Conservation (phyloP, 2,329 filamentous ascomycete species). For the Lachnellula arida region DNA sequence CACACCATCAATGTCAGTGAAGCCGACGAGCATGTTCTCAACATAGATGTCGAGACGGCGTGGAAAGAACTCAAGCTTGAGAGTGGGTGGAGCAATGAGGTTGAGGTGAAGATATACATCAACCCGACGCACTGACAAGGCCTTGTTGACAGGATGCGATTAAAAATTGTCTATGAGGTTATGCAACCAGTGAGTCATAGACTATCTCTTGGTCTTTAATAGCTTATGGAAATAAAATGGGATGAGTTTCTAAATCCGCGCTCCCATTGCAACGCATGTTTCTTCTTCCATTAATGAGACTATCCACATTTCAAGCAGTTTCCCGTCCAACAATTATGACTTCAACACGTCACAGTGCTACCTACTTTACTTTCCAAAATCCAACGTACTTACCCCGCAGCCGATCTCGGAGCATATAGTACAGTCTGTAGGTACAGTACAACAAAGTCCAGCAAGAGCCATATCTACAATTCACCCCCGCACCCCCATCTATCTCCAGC, state of each 20-base stretch:
- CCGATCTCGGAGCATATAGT: not conserved
- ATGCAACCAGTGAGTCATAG: no score
- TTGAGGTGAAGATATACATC: conserved; percentile 49
- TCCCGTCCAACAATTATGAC: not conserved
- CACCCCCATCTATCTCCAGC: not conserved
- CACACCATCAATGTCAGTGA: conserved; percentile 58
- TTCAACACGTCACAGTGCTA: not conserved
- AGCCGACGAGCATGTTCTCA: conserved; percentile 56
- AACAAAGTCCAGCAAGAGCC: no score
- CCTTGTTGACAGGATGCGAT: not conserved
- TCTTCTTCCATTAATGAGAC: not conserved
- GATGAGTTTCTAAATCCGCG: not conserved
- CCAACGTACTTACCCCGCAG: not conserved
- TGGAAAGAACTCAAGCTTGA: conserved; percentile 71
- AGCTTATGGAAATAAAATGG: not conserved
- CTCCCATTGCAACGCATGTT: not conserved
- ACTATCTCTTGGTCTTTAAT: no score
- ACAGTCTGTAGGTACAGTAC: no score
- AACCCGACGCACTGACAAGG: conserved; percentile 9
- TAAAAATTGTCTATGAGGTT: no score
- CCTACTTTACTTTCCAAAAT: not conserved
- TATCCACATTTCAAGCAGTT: not conserved
- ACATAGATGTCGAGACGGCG: conserved; percentile 71
- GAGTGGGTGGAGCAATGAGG: conserved; percentile 75
- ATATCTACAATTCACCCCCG: not conserved